Base-by-base conservation (phyloP, 148 eudicot species). In the Heliamphora exappendiculata region DNA sequence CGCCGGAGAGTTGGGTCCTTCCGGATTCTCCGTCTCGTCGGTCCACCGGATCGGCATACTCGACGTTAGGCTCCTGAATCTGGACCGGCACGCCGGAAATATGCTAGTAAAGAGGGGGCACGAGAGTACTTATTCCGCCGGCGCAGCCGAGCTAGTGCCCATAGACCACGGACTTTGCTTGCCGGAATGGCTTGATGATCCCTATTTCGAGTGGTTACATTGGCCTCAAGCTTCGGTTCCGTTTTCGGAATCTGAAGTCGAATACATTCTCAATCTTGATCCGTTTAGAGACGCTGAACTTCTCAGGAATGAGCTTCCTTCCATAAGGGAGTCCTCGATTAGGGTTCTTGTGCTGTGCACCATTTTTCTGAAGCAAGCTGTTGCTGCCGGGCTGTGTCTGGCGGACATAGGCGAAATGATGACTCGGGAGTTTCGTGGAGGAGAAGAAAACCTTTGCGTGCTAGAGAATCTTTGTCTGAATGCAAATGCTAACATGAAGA, bases 201-300 rank as follows among this genome's bases (percentile, higher is more conserved):
- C 98, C 1, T 95, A 95, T 81, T 95, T 95, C 36, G 98, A 95
- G 83, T 95, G 98, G 98, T 80, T 95, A 59, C 98, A 95, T 55
- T 95, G 98, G 98, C 98, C 98, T 66, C 98, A 95, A 88, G 90
- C 98, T 44, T 85, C 84, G 53, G 83, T 95, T 36, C 98, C 98
- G 20, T 92, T 95, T 57, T 88, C 98, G 0, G 96, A 92, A 14
- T 17, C 74, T 75, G 98, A 95, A 83, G 54, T 89, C 26, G 93
- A 95, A 22, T 95, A 92, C 76, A 85, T 95, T 31, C 75, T 81
- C 17, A 84, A 77, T 59, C 91, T 95, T 6, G 81, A 92, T 78
- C 98, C 97, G 0, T 86, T 83, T 47, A 83, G 83, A 70, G 98
- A 95, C 75, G 97, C 98, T 7, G 85, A 83, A 58, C 77, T 92